Conservation (phyloP, 164 flowering plant genomes). For the Umbilicus rupestris region DNA sequence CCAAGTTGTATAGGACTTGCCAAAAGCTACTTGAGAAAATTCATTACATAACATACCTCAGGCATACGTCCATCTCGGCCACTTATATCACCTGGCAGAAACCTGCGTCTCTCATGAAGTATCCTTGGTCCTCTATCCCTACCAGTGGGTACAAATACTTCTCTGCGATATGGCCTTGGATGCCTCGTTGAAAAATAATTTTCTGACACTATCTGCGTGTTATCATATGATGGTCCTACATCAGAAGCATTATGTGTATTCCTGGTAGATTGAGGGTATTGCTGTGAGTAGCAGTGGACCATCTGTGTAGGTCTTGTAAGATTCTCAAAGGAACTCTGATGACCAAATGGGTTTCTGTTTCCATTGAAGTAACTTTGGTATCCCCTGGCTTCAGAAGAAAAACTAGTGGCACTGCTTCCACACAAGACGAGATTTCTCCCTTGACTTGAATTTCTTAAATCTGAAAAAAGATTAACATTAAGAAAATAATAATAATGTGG, state of each 20-base stretch:
- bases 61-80: constrained; percentile 27
- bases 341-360: neutral
- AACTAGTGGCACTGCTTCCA: neutral
- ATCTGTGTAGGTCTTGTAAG: constrained; percentile 22
- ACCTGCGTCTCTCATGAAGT: constrained; percentile 30
- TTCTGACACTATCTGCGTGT: constrained; percentile 26
- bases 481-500: too few relatives aligned
- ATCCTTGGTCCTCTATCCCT: constrained; percentile 39
- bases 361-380: neutral
- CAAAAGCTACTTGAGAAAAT: neutral
- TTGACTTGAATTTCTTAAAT: neutral
- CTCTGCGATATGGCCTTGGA: constrained; percentile 25
- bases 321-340: neutral
- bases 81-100: constrained; percentile 22
- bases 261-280: constrained; percentile 16
- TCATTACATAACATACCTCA: constrained; percentile 36
- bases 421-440: neutral
- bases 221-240: constrained; percentile 25
- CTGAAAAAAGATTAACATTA: neutral
- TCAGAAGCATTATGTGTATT: constrained; percentile 27
- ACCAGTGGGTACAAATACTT: constrained; percentile 35
- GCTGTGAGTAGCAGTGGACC: constrained; percentile 18
- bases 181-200: constrained; percentile 31
- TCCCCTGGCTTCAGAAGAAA: neutral
- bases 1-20: too few relatives aligned